Base-by-base conservation (phyloP, 768 basidiomycete species). In the Lentinula aciculospora region DNA sequence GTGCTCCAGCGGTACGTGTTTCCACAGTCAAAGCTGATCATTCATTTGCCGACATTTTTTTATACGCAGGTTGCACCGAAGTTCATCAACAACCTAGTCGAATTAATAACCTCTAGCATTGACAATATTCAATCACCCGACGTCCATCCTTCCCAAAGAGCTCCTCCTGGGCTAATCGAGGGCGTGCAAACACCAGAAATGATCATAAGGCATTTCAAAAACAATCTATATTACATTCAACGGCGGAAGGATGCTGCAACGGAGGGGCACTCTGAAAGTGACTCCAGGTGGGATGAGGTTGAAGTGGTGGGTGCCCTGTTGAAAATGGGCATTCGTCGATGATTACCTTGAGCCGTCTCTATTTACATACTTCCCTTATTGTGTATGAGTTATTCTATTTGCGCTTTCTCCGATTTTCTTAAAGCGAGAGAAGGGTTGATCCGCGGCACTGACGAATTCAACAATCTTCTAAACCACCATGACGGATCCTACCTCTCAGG, bases 51-150 rank as follows among this genome's bases (percentile, higher is more conserved):
- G 23, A 53, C 31, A 19, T 10, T 8, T 39, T 17, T 5, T 19
- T 32, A 3, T 6, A 32, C 19, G 34, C 67, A 95, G 92, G 80
- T 96, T 57, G 94, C 94, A 29, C 85, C 96, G 10, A 97, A 97
- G 76, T 98, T 96, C 65, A 88, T 98, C 61, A 98, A 96, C 71
- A 93, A 90, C 60, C 82, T 99, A 44, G 94, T 98, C 17, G 96
- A 98, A 65, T 81, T 98, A 19, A 95, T 99, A 70, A 92, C 93
- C 1, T 88, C 89, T 5, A 93, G 89, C 65, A 94, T 98, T 68
- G 97, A 99, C 74, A 85, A 82, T 61, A 92, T 98, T 64, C 82
- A 88, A 36, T 89, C 89, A 0, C 85, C 88, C 17, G 92, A 95
- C 66, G 83, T 94, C 2, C 93, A 96, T 65, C 91, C 94, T 0